phyloP scores from a whole-genome alignment of 2,329 filamentous ascomycete genomes.

The Diaporthe vaccinii region DNA sequence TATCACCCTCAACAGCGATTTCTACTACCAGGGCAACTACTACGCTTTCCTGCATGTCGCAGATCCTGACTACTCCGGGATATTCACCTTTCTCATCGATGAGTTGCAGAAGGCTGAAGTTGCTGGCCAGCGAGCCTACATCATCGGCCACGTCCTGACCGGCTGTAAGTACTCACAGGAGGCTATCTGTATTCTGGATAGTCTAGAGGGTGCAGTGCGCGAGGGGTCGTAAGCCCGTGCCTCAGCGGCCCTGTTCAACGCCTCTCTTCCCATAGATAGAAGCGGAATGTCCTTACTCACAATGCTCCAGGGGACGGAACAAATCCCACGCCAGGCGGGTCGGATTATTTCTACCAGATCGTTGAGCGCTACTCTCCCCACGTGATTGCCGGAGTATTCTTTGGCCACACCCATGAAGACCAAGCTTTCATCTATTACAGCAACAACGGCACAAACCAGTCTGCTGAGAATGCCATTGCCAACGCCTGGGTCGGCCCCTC shows the following conservation, averaged over 20 bases:
- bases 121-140: conserved; percentile 55
- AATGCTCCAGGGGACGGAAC: conserved; percentile 55
- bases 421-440: conserved; percentile 59
- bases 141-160: conserved; percentile 62
- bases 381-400: conserved; percentile 58
- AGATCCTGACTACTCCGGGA: conserved; percentile 56
- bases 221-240: no score
- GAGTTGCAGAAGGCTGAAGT: conserved; percentile 59
- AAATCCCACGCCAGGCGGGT: conserved; percentile 63
- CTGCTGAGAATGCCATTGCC: conserved; percentile 52
- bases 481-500: conserved; percentile 59
- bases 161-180: conserved; percentile 55
- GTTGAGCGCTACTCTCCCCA: conserved; percentile 58
- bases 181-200: no score
- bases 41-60: conserved; percentile 55
- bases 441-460: conserved; percentile 63
- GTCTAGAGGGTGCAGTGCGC: neutral
- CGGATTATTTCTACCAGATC: conserved; percentile 57
- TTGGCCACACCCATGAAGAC: conserved; percentile 58
- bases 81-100: conserved; percentile 58
- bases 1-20: conserved; percentile 61
- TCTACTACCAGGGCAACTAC: conserved; percentile 61
- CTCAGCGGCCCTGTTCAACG: no score
- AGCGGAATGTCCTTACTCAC: neutral
- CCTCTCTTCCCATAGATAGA: neutral